Percentiles rank a stretch among this genome's conserved stretches.
Conservation (phyloP, 805 yeast genomes). For the Peterozyma toletana region DNA sequence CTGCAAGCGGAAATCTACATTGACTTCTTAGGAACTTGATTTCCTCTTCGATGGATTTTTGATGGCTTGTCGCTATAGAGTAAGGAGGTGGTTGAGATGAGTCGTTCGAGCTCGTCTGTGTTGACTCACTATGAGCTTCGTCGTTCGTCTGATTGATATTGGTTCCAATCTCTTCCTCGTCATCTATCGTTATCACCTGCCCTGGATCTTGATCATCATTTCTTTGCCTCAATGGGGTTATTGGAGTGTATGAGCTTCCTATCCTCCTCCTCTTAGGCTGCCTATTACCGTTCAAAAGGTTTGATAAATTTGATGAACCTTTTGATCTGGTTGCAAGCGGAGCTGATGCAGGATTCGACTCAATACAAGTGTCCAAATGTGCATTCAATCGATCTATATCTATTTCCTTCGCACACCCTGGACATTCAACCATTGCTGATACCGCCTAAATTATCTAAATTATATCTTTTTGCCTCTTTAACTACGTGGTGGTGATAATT, state of each 20-base stretch:
- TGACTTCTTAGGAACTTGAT: conserved; percentile 13
- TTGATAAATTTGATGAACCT: conserved; percentile 2
- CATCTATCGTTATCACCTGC: conserved; percentile 2
- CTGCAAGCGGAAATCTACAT: conserved; percentile 54
- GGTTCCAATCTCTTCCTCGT: neutral
- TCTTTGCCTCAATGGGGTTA: neutral
- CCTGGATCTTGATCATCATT: neutral
- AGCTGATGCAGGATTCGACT: neutral
- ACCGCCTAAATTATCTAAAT: neutral
- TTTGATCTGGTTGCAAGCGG: conserved; percentile 4
- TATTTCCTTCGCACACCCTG: conserved; percentile 22
- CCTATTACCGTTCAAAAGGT: conserved; percentile 6
- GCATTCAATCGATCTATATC: conserved; percentile 20
- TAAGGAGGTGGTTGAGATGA: conserved; percentile 10
- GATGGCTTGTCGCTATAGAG: conserved; percentile 9
- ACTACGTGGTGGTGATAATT: no score
- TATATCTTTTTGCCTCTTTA: no score
- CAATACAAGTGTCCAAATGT: conserved; percentile 25
- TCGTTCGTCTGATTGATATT: neutral
- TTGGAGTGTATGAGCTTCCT: no score
- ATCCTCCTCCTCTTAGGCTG: neutral
- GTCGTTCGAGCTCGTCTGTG: neutral
- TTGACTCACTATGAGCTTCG: neutral
- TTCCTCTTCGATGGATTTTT: conserved; percentile 9
- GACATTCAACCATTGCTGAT: conserved; percentile 23